Percentiles rank a stretch among this genome's conserved stretches.
These are phyloP conservation scores for Stachybotrys echinatus DNA, from an alignment of 2,329 filamentous ascomycete species.

Conservation along the genomic window DNA sequence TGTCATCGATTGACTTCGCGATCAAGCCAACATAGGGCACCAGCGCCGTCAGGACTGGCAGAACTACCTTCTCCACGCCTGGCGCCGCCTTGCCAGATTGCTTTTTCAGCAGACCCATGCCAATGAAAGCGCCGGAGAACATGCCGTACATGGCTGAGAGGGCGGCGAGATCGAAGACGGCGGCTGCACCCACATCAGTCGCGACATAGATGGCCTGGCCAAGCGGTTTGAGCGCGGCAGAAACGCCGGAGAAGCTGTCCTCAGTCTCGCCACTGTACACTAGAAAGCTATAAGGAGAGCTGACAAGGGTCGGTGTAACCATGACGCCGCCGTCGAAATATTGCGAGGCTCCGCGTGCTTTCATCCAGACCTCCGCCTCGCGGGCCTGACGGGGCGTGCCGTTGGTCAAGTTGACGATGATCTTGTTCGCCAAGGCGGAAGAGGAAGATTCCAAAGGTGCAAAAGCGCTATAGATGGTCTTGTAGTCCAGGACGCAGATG, in stretches of 20 bases:
- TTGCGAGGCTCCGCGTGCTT: conserved; percentile 3
- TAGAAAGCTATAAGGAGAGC: conserved; percentile 13
- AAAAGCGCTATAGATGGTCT: conserved; percentile 7
- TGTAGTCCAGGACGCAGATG: conserved; percentile 19
- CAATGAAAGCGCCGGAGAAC: conserved; percentile 17
- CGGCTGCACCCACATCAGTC: conserved; percentile 12
- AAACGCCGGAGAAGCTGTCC: conserved; percentile 4
- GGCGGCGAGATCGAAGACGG: conserved; percentile 16
- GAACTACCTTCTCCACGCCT: conserved; percentile 10
- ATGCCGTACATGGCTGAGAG: conserved; percentile 21
- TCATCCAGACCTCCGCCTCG: conserved; percentile 11
- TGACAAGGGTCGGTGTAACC: conserved; percentile 20
- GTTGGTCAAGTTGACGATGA: conserved; percentile 22
- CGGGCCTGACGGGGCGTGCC: conserved; percentile 2
- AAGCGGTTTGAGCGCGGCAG: conserved; percentile 6
- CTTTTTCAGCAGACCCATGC: conserved; percentile 15
- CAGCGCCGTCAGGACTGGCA: conserved; percentile 17
- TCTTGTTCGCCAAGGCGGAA: conserved; percentile 12
- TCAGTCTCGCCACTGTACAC: conserved; percentile 15
- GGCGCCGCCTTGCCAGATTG: background rate
- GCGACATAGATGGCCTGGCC: conserved; percentile 12
- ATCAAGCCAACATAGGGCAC: conserved; percentile 13
- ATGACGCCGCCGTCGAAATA: conserved; percentile 24
- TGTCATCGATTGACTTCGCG: conserved; percentile 13
- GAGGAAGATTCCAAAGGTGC: background rate